Conservation (phyloP, 1,139 yeast genomes). For the Pichia sp. region DNA sequence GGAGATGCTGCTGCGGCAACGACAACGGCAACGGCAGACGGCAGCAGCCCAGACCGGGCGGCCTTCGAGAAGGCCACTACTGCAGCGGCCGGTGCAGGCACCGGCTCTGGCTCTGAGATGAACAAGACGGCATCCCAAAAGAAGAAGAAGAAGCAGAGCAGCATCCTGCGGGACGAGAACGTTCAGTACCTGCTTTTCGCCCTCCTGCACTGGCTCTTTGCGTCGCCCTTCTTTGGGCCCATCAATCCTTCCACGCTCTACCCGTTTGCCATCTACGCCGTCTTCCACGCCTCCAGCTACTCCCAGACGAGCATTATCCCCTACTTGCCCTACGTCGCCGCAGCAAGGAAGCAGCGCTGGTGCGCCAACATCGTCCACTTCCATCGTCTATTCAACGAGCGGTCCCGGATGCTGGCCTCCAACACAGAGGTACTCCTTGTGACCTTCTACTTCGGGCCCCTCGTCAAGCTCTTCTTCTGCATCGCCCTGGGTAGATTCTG, state of each 20-base stretch:
- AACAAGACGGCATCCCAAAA: background rate
- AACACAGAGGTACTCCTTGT: conserved; percentile 41
- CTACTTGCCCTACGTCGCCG: conserved; percentile 28
- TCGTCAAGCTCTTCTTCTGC: conserved; percentile 22
- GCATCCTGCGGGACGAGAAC: conserved; percentile 40
- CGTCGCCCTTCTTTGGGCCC: conserved; percentile 22
- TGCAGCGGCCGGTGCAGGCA: background rate
- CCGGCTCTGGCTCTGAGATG: conserved; percentile 2
- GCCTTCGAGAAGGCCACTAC: background rate
- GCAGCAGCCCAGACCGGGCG: background rate
- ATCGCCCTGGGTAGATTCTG: conserved; percentile 30
- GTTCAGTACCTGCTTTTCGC: conserved; percentile 49
- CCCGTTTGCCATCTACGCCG: conserved; percentile 53
- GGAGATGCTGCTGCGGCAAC: too few species aligned
- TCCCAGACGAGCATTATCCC: conserved; percentile 37
- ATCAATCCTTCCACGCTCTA: conserved; percentile 34
- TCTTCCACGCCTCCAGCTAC: conserved; percentile 54
- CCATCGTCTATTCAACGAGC: conserved; percentile 42
- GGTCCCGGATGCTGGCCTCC: conserved; percentile 46
- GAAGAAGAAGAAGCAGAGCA: background rate
- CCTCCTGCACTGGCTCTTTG: conserved; percentile 32
- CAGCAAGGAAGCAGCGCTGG: conserved; percentile 17
- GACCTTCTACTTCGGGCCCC: conserved; percentile 24
- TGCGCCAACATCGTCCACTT: conserved; percentile 34
- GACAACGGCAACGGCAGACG: background rate